Percentiles rank a stretch among this genome's conserved stretches.
Conservation (phyloP, 208 protist species). For the Trypanosoma cruzi region DNA sequence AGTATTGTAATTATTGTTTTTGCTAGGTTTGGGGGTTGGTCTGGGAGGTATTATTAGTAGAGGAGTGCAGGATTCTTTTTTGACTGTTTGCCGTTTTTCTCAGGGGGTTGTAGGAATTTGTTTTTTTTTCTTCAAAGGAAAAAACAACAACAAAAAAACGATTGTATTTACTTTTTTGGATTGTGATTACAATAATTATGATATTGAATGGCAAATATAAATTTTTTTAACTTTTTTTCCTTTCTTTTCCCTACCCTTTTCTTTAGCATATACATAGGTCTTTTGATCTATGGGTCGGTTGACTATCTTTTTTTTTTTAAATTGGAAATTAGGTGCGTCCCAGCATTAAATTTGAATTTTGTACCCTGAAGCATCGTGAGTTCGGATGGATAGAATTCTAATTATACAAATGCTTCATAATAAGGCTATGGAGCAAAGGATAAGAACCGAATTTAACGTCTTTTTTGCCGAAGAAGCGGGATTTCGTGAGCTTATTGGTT, state of each 20-base stretch:
- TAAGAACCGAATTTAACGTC: constrained; percentile 1
- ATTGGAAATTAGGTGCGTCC: not conserved
- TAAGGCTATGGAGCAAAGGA: constrained; percentile 7
- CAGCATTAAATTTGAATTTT: not conserved
- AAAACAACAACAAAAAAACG: constrained; percentile 1
- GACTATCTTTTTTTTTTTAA: constrained; percentile 18
- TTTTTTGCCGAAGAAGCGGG: constrained; percentile 20
- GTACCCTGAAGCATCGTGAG: not conserved
- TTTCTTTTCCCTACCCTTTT: constrained; percentile 15
- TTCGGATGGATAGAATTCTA: constrained; percentile 4
- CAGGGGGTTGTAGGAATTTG: not conserved
- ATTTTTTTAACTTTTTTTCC: constrained; percentile 21
- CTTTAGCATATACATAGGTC: not conserved
- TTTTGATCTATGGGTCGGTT: constrained; percentile 5
- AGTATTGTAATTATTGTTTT: constrained; percentile 12
- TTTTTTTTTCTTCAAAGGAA: not conserved
- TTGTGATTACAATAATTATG: not conserved
- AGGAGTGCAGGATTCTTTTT: not conserved
- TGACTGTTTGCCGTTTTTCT: not conserved
- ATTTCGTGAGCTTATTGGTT: constrained; percentile 23
- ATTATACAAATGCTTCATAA: constrained; percentile 12
- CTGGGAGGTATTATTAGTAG: constrained; percentile 9
- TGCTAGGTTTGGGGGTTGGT: not conserved
- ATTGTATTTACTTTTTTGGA: constrained; percentile 6
- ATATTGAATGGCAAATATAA: constrained; percentile 18